Evolutionary conservation across 1,284 basidiomycete species (phyloP).

Genomic region (Cystobasidium pallidum): DNA sequence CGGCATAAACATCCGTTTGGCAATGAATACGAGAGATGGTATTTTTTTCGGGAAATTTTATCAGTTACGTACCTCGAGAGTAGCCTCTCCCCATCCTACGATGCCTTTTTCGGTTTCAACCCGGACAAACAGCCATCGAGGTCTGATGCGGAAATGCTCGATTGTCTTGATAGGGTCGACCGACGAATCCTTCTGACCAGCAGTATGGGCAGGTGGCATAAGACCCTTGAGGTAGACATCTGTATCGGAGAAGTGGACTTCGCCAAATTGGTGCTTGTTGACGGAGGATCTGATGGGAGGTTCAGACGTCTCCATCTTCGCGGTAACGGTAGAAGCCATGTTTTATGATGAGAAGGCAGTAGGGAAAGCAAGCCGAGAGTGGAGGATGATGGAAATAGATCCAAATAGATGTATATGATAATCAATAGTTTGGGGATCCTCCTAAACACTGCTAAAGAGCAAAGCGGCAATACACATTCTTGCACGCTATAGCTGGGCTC

Average conservation of each 20-base stretch:
- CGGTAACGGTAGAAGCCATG: constrained; percentile 29
- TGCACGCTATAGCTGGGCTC: background rate
- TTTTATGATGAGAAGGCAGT: background rate
- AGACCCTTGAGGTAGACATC: constrained; percentile 44
- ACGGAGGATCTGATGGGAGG: constrained; percentile 32
- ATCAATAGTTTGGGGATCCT: background rate
- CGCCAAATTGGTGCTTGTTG: constrained; percentile 35
- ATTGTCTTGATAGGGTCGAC: constrained; percentile 54
- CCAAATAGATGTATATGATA: background rate
- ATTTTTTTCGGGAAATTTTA: no score
- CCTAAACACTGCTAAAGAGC: background rate
- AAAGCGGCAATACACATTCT: constrained; percentile 14
- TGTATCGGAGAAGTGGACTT: constrained; percentile 40
- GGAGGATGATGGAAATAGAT: background rate
- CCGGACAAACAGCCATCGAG: constrained; percentile 75
- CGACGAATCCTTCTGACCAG: constrained; percentile 27
- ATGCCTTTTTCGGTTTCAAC: constrained; percentile 70
- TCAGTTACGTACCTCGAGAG: constrained; percentile 56
- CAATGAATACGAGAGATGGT: no score
- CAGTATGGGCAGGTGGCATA: constrained; percentile 27
- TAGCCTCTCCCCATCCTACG: constrained; percentile 66
- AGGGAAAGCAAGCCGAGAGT: background rate
- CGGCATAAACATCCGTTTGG: no score
- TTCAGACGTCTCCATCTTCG: constrained; percentile 29
- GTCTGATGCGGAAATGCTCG: constrained; percentile 68